Evolutionary conservation across 2,329 filamentous ascomycete genomes (phyloP).

Genomic region (Hypomyces rosellus): DNA sequence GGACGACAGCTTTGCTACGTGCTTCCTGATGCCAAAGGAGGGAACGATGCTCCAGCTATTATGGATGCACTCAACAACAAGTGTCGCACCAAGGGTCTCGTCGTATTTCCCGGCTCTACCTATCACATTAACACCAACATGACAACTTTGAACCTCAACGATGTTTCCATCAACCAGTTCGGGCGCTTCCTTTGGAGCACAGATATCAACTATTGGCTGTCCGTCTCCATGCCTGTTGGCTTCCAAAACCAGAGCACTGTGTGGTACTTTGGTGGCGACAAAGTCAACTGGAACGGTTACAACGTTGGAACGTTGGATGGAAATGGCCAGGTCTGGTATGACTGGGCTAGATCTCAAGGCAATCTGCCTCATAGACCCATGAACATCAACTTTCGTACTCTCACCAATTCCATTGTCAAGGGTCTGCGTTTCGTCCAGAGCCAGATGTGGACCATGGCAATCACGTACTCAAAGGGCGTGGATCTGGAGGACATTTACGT

Average conservation of each 20-base stretch:
- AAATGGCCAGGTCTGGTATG: slow-evolving; percentile 56
- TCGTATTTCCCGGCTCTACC: slow-evolving; percentile 26
- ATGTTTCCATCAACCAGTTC: slow-evolving; percentile 39
- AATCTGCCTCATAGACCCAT: slow-evolving; percentile 47
- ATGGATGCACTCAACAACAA: slow-evolving; percentile 25
- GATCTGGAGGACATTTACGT: slow-evolving; percentile 46
- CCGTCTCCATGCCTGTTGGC: slow-evolving; percentile 42
- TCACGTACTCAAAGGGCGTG: slow-evolving; percentile 41
- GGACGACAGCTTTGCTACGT: slow-evolving; percentile 24
- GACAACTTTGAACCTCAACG: slow-evolving; percentile 25
- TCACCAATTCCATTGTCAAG: slow-evolving; percentile 42
- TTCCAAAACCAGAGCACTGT: slow-evolving; percentile 52
- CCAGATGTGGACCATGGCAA: slow-evolving; percentile 56
- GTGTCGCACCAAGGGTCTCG: slow-evolving; percentile 23
- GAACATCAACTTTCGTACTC: slow-evolving; percentile 38
- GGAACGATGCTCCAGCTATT: slow-evolving; percentile 27
- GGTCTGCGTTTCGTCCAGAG: slow-evolving; percentile 47
- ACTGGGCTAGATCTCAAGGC: slow-evolving; percentile 36
- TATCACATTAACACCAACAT: slow-evolving; percentile 31
- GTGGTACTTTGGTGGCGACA: slow-evolving; percentile 48
- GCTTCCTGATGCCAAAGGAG: slow-evolving; percentile 18
- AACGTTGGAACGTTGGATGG: slow-evolving; percentile 50
- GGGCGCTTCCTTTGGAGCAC: slow-evolving; percentile 35
- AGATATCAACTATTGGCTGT: slow-evolving; percentile 46
- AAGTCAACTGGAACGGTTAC: slow-evolving; percentile 42